phyloP scores from a whole-genome alignment of 371 early-diverging fungal species.

The Paramicrosporidium saccamoebae region DNA sequence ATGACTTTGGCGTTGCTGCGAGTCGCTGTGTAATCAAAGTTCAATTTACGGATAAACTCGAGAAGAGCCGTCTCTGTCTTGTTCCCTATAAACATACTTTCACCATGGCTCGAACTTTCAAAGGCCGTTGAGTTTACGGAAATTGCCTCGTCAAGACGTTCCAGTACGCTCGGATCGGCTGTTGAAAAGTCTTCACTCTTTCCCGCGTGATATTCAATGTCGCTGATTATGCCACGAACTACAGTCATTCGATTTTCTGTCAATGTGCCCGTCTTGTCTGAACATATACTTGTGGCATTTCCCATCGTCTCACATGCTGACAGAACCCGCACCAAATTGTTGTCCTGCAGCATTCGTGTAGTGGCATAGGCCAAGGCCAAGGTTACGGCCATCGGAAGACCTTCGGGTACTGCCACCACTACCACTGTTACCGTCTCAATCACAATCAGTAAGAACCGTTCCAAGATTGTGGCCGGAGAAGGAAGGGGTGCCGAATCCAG shows the following conservation, averaged over 20 bases:
- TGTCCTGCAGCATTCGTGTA: conserved; percentile 63
- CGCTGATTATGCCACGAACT: conserved; percentile 20
- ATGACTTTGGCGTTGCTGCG: conserved; percentile 15
- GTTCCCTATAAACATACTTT: conserved; percentile 37
- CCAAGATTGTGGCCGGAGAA: conserved; percentile 13
- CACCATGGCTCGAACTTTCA: conserved; percentile 27
- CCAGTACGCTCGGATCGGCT: conserved; percentile 3
- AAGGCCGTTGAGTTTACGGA: conserved; percentile 65
- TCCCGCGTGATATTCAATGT: conserved; percentile 11
- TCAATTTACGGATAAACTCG: conserved; percentile 19
- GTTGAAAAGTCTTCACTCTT: conserved; percentile 10
- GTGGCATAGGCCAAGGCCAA: conserved; percentile 84
- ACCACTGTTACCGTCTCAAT: conserved; percentile 61
- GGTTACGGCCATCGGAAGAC: conserved; percentile 86
- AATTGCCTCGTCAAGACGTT: conserved; percentile 18
- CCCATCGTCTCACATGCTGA: conserved; percentile 94
- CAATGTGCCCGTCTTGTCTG: conserved; percentile 86
- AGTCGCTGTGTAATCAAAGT: conserved; percentile 15
- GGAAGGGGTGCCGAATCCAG: too few species aligned
- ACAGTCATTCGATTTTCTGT: conserved; percentile 86
- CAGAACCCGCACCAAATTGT: conserved; percentile 67
- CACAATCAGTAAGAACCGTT: conserved; percentile 28
- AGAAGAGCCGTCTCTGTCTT: conserved; percentile 80
- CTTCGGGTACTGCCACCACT: conserved; percentile 92
- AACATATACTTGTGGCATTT: conserved; percentile 75